These are phyloP conservation scores for Fusarium sp. DNA, from an alignment of 2,329 filamentous ascomycete species.

Conservation along the genomic window DNA sequence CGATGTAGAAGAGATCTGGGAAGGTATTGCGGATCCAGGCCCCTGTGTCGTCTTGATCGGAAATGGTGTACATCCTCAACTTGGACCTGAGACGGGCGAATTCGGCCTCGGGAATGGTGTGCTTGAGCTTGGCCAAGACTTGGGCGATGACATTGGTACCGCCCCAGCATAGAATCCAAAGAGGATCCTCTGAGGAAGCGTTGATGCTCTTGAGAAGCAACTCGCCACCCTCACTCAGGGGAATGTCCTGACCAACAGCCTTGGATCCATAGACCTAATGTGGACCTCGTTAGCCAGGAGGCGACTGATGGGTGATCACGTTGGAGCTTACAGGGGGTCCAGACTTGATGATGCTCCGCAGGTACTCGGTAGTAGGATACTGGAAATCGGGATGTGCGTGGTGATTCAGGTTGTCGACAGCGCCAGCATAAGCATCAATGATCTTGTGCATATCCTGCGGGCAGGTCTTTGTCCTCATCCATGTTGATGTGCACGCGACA, in stretches of 20 bases:
- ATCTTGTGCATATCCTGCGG: slow-evolving; percentile 58
- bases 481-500: slow-evolving; percentile 59
- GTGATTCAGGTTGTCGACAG: slow-evolving; percentile 59
- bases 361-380: slow-evolving; percentile 54
- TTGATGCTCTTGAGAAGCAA: slow-evolving; percentile 53
- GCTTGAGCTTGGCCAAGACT: slow-evolving; percentile 54
- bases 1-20: slow-evolving; percentile 66
- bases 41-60: slow-evolving; percentile 68
- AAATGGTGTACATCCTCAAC: slow-evolving; percentile 65
- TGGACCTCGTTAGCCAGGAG: background rate
- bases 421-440: slow-evolving; percentile 56
- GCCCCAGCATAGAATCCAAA: slow-evolving; percentile 66
- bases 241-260: slow-evolving; percentile 47
- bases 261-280: slow-evolving; percentile 49
- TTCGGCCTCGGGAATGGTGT: slow-evolving; percentile 44
- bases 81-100: slow-evolving; percentile 53
- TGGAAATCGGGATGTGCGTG: slow-evolving; percentile 58
- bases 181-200: slow-evolving; percentile 49
- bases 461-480: slow-evolving; percentile 55
- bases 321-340: slow-evolving; percentile 49
- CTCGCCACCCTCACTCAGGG: slow-evolving; percentile 54
- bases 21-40: slow-evolving; percentile 65
- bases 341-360: slow-evolving; percentile 51
- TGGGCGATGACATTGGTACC: slow-evolving; percentile 64
- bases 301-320: background rate